phyloP scores from a whole-genome alignment of 139 green algal species.

The Spirogloea muscicola region DNA sequence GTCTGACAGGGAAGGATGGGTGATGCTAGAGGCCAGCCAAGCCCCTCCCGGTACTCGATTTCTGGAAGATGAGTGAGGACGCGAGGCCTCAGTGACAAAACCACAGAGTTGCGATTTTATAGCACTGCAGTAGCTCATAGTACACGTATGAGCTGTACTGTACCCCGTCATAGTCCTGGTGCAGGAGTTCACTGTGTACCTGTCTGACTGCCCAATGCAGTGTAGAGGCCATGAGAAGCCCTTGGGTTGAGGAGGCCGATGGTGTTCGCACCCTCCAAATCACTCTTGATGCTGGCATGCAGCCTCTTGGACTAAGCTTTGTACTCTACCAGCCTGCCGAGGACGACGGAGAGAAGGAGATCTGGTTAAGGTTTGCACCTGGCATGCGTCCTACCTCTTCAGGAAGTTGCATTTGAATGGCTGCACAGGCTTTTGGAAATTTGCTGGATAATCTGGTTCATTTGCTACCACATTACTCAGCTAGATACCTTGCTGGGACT shows the following conservation, averaged over 20 bases:
- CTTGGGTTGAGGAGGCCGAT: background rate
- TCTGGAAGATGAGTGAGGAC: slow-evolving; percentile 3
- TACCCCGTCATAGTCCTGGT: background rate
- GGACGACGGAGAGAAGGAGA: background rate
- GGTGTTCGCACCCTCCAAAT: background rate
- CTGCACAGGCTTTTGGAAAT: no score
- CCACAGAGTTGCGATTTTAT: no score
- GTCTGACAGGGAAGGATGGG: slow-evolving; percentile 6
- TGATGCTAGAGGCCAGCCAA: slow-evolving; percentile 7
- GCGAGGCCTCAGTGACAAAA: background rate
- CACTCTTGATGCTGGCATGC: background rate
- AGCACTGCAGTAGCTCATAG: no score
- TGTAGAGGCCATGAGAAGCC: slow-evolving; percentile 18
- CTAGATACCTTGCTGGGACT: no score
- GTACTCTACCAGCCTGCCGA: slow-evolving; percentile 19
- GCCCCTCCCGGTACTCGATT: background rate
- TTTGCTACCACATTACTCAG: no score
- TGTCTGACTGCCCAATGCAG: background rate
- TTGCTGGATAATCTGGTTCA: no score
- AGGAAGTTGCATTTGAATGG: background rate
- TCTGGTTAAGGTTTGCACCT: slow-evolving; percentile 7
- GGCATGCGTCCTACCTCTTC: background rate
- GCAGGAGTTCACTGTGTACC: background rate
- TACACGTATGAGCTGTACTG: no score
- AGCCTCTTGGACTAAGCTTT: slow-evolving; percentile 3